phyloP scores from a whole-genome alignment of 2,329 filamentous ascomycete genomes.

The Talaromyces funiculosus region DNA sequence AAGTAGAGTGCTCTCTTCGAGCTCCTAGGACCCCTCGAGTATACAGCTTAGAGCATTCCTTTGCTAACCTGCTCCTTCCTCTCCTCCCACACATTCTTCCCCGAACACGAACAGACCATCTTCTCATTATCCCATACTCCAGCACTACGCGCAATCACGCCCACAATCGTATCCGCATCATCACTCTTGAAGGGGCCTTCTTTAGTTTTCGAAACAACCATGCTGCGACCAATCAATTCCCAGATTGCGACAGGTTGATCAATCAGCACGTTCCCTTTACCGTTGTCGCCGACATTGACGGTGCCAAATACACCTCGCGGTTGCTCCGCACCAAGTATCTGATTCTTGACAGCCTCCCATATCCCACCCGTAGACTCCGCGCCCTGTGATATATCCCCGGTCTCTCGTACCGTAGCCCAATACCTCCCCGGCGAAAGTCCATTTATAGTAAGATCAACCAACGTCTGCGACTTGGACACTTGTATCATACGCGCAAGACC shows the following conservation, averaged over 20 bases:
- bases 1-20: neutral
- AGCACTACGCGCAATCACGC: conserved; percentile 89
- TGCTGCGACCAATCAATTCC: conserved; percentile 91
- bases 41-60: conserved; percentile 66
- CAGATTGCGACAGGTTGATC: conserved; percentile 81
- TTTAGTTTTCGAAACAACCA: conserved; percentile 71
- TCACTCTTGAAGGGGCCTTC: conserved; percentile 60
- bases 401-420: conserved; percentile 75
- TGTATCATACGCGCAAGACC: conserved; percentile 93
- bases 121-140: conserved; percentile 99
- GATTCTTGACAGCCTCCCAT: conserved; percentile 57
- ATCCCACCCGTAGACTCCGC: conserved; percentile 76
- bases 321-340: conserved; percentile 32
- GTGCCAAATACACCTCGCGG: conserved; percentile 65
- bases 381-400: conserved; percentile 78
- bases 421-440: conserved; percentile 78
- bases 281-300: conserved; percentile 68
- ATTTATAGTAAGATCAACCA: conserved; percentile 81
- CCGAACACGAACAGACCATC: conserved; percentile 94
- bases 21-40: neutral
- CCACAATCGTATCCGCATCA: conserved; percentile 79
- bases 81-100: conserved; percentile 98
- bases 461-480: conserved; percentile 68
- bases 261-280: conserved; percentile 72
- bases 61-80: conserved; percentile 80